Conservation (phyloP, 2,329 filamentous ascomycete genomes). For the Didymellaceae sp. region DNA sequence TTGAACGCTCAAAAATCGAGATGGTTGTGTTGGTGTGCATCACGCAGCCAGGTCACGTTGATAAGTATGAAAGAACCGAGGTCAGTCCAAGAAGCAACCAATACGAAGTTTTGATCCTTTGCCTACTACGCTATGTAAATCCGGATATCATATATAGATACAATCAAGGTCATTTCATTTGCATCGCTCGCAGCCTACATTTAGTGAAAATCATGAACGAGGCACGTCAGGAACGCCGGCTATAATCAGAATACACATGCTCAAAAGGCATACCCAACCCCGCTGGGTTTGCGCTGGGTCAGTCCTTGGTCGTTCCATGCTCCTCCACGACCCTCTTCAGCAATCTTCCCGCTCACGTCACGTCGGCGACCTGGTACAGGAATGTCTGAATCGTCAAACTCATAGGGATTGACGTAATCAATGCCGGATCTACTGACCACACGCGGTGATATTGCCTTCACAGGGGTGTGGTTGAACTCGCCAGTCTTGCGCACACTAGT, state of each 20-base stretch:
- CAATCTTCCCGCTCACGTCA: constrained; percentile 75
- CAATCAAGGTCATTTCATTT: background rate
- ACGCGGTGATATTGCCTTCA: constrained; percentile 46
- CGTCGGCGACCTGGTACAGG: constrained; percentile 38
- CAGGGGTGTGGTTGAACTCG: constrained; percentile 38
- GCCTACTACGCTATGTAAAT: constrained; percentile 8
- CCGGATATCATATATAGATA: constrained; percentile 13
- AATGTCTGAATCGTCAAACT: constrained; percentile 41
- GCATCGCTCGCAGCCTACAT: background rate
- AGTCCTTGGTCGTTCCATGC: constrained; percentile 37
- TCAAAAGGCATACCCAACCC: constrained; percentile 25
- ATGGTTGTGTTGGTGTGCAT: background rate
- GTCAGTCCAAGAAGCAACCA: background rate
- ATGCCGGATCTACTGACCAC: constrained; percentile 57
- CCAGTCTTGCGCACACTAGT: constrained; percentile 42
- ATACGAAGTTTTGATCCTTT: constrained; percentile 8
- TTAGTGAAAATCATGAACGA: background rate
- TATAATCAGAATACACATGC: constrained; percentile 1
- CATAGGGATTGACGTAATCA: constrained; percentile 51
- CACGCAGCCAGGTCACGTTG: background rate
- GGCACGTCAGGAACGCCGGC: background rate
- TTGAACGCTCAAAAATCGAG: background rate
- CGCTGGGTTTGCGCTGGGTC: constrained; percentile 52
- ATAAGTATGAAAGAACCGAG: background rate
- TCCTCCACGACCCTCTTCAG: constrained; percentile 69